These are phyloP conservation scores for Mollisia scopiformis DNA, from an alignment of 2,329 filamentous ascomycete species.

Conservation along the genomic window DNA sequence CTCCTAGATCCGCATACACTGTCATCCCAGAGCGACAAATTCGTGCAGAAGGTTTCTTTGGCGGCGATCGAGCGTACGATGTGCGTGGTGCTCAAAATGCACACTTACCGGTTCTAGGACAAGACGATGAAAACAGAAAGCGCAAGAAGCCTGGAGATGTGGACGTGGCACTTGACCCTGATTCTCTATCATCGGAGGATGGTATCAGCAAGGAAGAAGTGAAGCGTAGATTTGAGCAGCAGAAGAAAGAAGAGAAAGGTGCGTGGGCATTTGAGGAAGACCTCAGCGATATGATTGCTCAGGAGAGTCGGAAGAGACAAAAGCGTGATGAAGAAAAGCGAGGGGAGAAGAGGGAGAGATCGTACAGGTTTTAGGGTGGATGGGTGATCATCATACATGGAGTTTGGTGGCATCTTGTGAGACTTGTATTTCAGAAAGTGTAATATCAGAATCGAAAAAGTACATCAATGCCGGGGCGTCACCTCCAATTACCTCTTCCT, in stretches of 20 bases:
- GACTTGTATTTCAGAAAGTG: slow-evolving; percentile 18
- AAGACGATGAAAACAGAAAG: slow-evolving; percentile 77
- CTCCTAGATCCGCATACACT: slow-evolving; percentile 81
- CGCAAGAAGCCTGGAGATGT: slow-evolving; percentile 96
- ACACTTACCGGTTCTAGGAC: slow-evolving; percentile 74
- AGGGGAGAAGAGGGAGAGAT: slow-evolving; percentile 54
- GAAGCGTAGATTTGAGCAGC: slow-evolving; percentile 75
- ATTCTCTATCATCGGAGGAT: slow-evolving; percentile 74
- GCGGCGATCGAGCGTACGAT: slow-evolving; percentile 92
- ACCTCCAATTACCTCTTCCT: too few species aligned
- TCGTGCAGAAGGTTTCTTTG: slow-evolving; percentile 90
- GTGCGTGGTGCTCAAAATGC: slow-evolving; percentile 62
- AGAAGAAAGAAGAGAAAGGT: slow-evolving; percentile 64
- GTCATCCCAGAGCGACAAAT: slow-evolving; percentile 89
- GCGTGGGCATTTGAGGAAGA: slow-evolving; percentile 79
- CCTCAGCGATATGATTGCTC: slow-evolving; percentile 92
- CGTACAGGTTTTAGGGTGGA: slow-evolving; percentile 32
- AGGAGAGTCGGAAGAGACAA: slow-evolving; percentile 87
- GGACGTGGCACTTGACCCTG: slow-evolving; percentile 88
- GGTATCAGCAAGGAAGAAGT: slow-evolving; percentile 86
- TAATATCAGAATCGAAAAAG: slow-evolving; percentile 22
- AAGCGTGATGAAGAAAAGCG: slow-evolving; percentile 84
- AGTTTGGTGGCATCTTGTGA: slow-evolving; percentile 5
- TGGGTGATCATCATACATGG: slow-evolving; percentile 7
- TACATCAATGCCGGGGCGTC: neutral